Evolutionary conservation across 1,284 basidiomycete species (phyloP).

Genomic region (Fistulinella staudtii): DNA sequence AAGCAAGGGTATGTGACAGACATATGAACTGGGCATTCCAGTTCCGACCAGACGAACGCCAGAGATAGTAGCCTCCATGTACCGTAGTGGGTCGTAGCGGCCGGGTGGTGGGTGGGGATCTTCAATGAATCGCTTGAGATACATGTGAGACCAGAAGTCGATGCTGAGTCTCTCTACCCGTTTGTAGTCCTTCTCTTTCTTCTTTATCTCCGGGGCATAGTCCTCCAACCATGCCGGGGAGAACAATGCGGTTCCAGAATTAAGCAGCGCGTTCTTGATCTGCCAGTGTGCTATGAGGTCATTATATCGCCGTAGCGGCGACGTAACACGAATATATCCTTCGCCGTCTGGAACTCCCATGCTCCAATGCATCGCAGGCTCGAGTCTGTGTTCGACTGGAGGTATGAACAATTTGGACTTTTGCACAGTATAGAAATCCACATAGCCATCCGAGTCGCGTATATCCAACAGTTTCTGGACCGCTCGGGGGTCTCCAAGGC

Average conservation of each 20-base stretch:
- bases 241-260: conserved; percentile 39
- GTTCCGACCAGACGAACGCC: conserved; percentile 12
- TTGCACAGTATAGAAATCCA: conserved; percentile 37
- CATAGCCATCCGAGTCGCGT: conserved; percentile 42
- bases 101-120: conserved; percentile 17
- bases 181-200: conserved; percentile 29
- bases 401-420: conserved; percentile 35
- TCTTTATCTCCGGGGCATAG: conserved; percentile 32
- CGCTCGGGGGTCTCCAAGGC: conserved; percentile 31
- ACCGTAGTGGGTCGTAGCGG: conserved; percentile 24
- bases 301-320: conserved; percentile 81
- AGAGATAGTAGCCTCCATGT: conserved; percentile 24
- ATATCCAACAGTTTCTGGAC: conserved; percentile 37
- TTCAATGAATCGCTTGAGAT: conserved; percentile 33
- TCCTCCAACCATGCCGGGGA: conserved; percentile 40
- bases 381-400: conserved; percentile 44
- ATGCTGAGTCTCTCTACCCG: conserved; percentile 28
- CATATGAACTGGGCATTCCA: conserved; percentile 8
- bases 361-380: conserved; percentile 62
- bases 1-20: conserved; percentile 27
- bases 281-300: conserved; percentile 95
- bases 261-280: conserved; percentile 76
- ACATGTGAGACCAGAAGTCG: conserved; percentile 46
- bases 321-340: conserved; percentile 83
- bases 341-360: conserved; percentile 69